phyloP scores from a whole-genome alignment of 1,139 yeast species.

The Kurtzmaniella quercitrusa region DNA sequence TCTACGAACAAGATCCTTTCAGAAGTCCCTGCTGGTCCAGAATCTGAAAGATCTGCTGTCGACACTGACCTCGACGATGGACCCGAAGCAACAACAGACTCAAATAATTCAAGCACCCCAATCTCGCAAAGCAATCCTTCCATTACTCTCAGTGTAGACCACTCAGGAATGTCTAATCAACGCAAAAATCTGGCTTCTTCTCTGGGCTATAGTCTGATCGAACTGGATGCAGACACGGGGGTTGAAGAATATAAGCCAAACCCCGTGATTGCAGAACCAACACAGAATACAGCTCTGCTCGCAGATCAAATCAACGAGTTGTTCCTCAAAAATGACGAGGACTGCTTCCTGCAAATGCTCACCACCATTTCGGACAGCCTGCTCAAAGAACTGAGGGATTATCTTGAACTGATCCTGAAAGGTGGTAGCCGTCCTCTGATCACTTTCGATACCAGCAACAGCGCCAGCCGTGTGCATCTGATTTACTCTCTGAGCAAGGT shows the following conservation, averaged over 20 bases:
- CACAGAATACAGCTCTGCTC: neutral
- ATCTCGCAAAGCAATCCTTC: neutral
- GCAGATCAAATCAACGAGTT: neutral
- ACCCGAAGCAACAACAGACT: neutral
- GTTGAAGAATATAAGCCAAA: neutral
- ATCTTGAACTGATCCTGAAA: conserved; percentile 13
- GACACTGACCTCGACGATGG: neutral
- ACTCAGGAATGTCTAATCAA: neutral
- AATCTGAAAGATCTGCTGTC: neutral
- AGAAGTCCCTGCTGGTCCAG: neutral
- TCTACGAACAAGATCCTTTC: conserved; percentile 13
- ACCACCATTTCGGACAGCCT: conserved; percentile 28
- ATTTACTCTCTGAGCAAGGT: conserved; percentile 20
- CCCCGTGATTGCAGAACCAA: neutral
- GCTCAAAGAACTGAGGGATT: conserved; percentile 20
- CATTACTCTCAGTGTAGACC: neutral
- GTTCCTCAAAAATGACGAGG: neutral
- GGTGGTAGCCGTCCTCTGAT: conserved; percentile 2
- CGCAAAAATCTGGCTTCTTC: neutral
- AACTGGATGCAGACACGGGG: neutral
- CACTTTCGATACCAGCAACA: conserved; percentile 14
- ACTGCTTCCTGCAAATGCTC: conserved; percentile 21
- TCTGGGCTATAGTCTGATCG: neutral
- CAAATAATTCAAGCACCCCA: neutral
- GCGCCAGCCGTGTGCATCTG: conserved; percentile 27